phyloP scores from a whole-genome alignment of 768 basidiomycete genomes.

The Brasilioporus rufonigricans region DNA sequence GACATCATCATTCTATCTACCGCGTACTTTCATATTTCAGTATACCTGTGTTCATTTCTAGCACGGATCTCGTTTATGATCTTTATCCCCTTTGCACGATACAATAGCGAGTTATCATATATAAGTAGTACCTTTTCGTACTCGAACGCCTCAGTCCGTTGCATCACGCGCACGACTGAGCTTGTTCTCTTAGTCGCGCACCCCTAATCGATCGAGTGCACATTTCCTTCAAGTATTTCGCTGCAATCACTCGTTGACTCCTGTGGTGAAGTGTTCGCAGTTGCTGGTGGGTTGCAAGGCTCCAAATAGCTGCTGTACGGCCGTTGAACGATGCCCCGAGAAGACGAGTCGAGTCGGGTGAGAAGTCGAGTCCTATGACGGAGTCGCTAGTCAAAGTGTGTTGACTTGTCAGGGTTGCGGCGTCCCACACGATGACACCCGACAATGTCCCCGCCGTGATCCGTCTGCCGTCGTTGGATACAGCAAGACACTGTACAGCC shows the following conservation, averaged over 20 bases:
- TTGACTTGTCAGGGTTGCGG: not conserved
- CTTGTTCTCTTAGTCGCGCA: too few relatives aligned
- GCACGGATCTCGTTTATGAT: too few relatives aligned
- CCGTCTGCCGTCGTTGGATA: conserved; percentile 1
- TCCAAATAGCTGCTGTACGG: not conserved
- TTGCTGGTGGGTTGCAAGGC: not conserved
- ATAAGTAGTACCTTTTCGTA: too few relatives aligned
- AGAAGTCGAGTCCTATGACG: not conserved
- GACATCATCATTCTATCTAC: too few relatives aligned
- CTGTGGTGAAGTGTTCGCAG: not conserved
- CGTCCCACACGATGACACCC: not conserved
- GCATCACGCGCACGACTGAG: too few relatives aligned
- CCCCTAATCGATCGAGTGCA: too few relatives aligned
- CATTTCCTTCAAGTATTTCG: too few relatives aligned
- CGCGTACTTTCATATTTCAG: too few relatives aligned
- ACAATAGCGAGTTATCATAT: too few relatives aligned
- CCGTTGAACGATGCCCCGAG: not conserved
- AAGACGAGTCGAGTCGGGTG: not conserved
- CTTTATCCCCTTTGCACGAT: too few relatives aligned
- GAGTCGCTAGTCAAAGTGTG: not conserved
- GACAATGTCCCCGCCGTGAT: not conserved
- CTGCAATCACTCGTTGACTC: not conserved
- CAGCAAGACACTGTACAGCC: not conserved
- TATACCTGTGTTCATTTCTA: too few relatives aligned
- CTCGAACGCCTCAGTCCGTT: too few relatives aligned